Evolutionary conservation across 1,284 basidiomycete genomes (phyloP), one percentile per base, ranked within the genome.

Genomic region (Ustilago cynodontis): DNA sequence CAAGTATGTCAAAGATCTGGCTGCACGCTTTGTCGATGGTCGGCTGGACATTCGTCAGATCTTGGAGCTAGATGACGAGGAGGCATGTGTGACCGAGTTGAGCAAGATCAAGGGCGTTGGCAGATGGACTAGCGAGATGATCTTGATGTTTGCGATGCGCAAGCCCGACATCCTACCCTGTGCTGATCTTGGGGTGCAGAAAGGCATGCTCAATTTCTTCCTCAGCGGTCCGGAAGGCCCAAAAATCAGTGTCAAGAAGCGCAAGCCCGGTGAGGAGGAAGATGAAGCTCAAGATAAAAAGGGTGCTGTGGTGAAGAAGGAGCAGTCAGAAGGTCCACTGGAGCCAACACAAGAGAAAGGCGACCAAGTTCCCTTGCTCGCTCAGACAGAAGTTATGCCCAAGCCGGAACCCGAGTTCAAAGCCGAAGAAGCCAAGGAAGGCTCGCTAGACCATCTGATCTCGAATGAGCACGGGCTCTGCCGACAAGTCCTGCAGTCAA

Each of bases 61-160:
- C 26, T 58, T 83, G 1, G 64, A 62, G 22, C 53, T 82, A 41
- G 67, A 74, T 41, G 71, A 79, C 18, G 81, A 83, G 37, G 79
- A 85, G 52, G 77, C 81, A 5, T 78, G 79, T 49, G 63, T 85
- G 37, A 63, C 59, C 16, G 76, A 80, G 63, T 78, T 85, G 7
- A 75, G 75, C 35, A 72, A 82, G 56, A 75, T 79, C 64, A 84
- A 82, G 56, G 83, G 83, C 13, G 84, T 85, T 2, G 83, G 83
- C n/a, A 59, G 71, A 31, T 85, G 84, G 83, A 85, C 84, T 13
- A 82, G 81, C 49, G 78, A 85, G 62, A 85, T 85, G 84, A 70
- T 84, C 18, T 73, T 85, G 33, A 85, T 85, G 78, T 85, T 85
- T 59, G 83, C 84, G 16, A 67, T 85, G 67, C 77, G 83, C 49